A percentile compares a stretch with the other conserved stretches of the same genome.
phyloP scores from a whole-genome alignment of 2,329 filamentous ascomycete species.

The Neoascochyta sp. region DNA sequence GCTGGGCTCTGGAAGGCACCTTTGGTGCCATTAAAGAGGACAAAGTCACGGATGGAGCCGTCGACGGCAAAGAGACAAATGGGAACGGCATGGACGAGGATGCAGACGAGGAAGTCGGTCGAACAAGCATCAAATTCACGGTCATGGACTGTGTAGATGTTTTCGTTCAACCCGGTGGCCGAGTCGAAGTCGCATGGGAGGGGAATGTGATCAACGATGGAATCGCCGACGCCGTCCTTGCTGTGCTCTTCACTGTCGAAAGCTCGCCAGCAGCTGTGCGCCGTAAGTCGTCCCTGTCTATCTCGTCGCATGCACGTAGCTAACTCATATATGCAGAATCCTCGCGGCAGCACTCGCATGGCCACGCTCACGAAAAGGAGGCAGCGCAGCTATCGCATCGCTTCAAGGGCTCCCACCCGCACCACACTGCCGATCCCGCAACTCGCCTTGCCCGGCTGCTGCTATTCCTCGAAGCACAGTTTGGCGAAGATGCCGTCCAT shows the following conservation, averaged over 20 bases:
- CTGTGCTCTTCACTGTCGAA: constrained; percentile 86
- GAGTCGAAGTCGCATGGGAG: constrained; percentile 93
- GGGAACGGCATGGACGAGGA: constrained; percentile 49
- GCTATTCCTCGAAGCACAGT: constrained; percentile 96
- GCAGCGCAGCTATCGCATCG: constrained; percentile 15
- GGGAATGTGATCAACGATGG: constrained; percentile 97
- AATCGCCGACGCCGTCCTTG: constrained; percentile 95
- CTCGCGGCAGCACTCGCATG: constrained; percentile 33
- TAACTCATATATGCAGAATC: constrained; percentile 27
- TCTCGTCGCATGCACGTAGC: constrained; percentile 1
- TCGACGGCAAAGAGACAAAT: constrained; percentile 35
- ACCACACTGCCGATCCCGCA: constrained; percentile 65
- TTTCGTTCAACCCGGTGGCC: constrained; percentile 70
- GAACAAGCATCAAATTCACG: constrained; percentile 52
- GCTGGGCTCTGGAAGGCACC: constrained; percentile 90
- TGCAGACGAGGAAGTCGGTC: constrained; percentile 63
- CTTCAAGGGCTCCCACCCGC: constrained; percentile 58
- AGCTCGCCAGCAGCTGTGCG: constrained; percentile 93
- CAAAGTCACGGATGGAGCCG: constrained; percentile 26
- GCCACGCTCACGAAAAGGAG: constrained; percentile 12
- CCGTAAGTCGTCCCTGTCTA: constrained; percentile 53
- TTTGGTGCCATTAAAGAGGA: constrained; percentile 70
- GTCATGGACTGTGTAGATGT: constrained; percentile 91
- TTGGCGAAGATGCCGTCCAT: constrained; percentile 75
- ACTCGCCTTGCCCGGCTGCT: constrained; percentile 82